Conservation (phyloP, 148 eudicot species). For the Cornus suecica region DNA sequence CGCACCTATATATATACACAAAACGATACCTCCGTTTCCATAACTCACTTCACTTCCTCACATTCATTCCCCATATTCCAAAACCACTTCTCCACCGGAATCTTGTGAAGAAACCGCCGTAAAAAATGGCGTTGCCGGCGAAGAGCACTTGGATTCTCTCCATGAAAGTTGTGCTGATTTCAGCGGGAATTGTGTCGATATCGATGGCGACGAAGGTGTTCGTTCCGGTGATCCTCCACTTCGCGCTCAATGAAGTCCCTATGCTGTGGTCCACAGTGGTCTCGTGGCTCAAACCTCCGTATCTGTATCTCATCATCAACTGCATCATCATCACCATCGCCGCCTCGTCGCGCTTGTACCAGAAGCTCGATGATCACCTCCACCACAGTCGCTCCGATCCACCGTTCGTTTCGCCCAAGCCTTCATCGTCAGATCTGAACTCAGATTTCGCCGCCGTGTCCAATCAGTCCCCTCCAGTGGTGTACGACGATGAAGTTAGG, state of each 20-base stretch:
- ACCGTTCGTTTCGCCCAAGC: constrained; percentile 9
- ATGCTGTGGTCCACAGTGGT: constrained; percentile 33
- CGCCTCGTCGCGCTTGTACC: constrained; percentile 47
- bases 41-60: not conserved
- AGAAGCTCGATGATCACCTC: constrained; percentile 14
- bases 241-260: constrained; percentile 25
- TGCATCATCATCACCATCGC: constrained; percentile 75
- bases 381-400: constrained; percentile 2
- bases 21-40: too few relatives aligned
- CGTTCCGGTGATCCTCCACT: constrained; percentile 23
- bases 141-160: constrained; percentile 25
- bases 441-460: not conserved
- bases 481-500: constrained; percentile 12
- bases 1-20: not conserved
- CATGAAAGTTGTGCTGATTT: constrained; percentile 40
- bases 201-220: constrained; percentile 32
- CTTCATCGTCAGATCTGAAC: constrained; percentile 6
- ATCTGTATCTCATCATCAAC: constrained; percentile 71
- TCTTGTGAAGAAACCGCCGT: not conserved
- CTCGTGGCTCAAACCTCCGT: constrained; percentile 66
- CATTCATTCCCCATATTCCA: not conserved
- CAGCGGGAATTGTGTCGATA: constrained; percentile 37
- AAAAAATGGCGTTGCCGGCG: constrained; percentile 16
- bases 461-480: constrained; percentile 3
- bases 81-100: not conserved